Percentiles rank a stretch among this genome's conserved stretches.
Evolutionary conservation across 2,329 filamentous ascomycete species (phyloP).

Genomic region (Thyridium curvatum): DNA sequence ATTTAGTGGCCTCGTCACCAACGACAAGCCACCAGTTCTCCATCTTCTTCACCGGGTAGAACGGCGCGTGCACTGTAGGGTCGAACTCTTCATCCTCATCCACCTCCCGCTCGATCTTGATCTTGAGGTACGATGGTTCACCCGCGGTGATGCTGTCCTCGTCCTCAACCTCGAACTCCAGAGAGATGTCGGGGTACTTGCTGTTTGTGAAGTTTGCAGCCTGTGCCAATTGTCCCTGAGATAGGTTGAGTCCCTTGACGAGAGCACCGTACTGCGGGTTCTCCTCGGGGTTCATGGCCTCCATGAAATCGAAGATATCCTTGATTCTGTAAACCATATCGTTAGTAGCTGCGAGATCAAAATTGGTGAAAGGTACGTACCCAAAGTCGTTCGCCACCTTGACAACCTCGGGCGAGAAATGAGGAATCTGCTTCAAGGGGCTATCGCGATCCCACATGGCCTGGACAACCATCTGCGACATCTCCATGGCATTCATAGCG

Average conservation of each 20-base stretch:
- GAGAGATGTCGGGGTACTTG: conserved; percentile 90
- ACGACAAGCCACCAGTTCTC: conserved; percentile 99
- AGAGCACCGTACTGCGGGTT: conserved; percentile 75
- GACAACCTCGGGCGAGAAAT: conserved; percentile 80
- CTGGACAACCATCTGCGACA: conserved; percentile 98
- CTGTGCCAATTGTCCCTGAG: conserved; percentile 75
- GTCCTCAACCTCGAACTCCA: conserved; percentile 83
- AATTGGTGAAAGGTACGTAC: conserved; percentile 40
- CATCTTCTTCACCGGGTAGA: conserved; percentile 86
- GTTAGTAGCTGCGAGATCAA: conserved; percentile 1
- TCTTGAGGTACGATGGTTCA: conserved; percentile 72
- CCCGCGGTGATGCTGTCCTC: conserved; percentile 74
- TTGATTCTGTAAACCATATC: conserved; percentile 55
- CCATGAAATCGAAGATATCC: conserved; percentile 97
- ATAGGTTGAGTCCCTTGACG: conserved; percentile 71
- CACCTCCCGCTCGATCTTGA: conserved; percentile 79
- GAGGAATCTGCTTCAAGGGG: conserved; percentile 94
- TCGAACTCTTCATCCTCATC: conserved; percentile 69
- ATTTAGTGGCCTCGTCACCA: conserved; percentile 84
- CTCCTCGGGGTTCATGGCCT: conserved; percentile 94
- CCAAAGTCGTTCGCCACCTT: conserved; percentile 74
- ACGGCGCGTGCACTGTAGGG: conserved; percentile 84
- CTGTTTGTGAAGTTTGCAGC: conserved; percentile 94
- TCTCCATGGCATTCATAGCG: conserved; percentile 97
- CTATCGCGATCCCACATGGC: conserved; percentile 99